Evolutionary conservation across 345 rosid genomes (phyloP).

Genomic region (Barbarea vulgaris): DNA sequence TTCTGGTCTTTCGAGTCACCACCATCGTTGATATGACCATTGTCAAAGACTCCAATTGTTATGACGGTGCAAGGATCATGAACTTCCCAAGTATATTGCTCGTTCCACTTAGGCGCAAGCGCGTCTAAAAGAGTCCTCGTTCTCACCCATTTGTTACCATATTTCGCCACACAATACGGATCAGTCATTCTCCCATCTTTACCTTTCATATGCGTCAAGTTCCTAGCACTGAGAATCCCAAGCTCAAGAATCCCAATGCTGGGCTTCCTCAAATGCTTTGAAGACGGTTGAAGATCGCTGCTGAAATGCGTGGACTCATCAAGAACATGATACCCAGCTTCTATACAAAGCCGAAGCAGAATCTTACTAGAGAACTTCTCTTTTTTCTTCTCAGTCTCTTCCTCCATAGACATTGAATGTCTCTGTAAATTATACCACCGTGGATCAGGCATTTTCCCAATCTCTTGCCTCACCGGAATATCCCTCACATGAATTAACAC

Average conservation of each 20-base stretch:
- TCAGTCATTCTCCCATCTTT: conserved; percentile 79
- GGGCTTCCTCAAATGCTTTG: conserved; percentile 74
- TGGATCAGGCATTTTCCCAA: conserved; percentile 58
- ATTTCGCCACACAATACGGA: conserved; percentile 94
- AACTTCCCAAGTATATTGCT: conserved; percentile 98
- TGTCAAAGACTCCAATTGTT: conserved; percentile 91
- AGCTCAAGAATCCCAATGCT: conserved; percentile 82
- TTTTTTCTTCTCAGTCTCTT: conserved; percentile 64
- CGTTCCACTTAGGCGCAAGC: conserved; percentile 83
- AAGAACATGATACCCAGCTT: conserved; percentile 95
- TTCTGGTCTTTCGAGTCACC: conserved; percentile 68
- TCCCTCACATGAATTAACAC: conserved; percentile 51
- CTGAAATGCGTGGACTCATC: conserved; percentile 95
- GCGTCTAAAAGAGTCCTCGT: conserved; percentile 90
- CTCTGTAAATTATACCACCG: conserved; percentile 72
- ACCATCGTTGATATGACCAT: conserved; percentile 70
- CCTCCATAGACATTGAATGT: conserved; percentile 54
- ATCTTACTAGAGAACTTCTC: conserved; percentile 91
- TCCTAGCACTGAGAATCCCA: conserved; percentile 81
- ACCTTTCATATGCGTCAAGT: conserved; percentile 85
- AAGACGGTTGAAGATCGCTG: conserved; percentile 92
- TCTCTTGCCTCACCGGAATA: conserved; percentile 58
- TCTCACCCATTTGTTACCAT: conserved; percentile 96
- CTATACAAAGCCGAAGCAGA: conserved; percentile 57
- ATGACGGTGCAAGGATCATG: conserved; percentile 91